These are phyloP conservation scores for peach (Prunus persica) DNA, from an alignment of 306 rosid genomes.

Conservation along the genomic window Prunus_persica_NCBIv2 NC_034009.1:28146001-28146500, in stretches of 20 bases:
- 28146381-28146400: conserved; percentile 38
- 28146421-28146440: neutral
- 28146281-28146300: conserved; percentile 21
- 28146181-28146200: conserved; percentile 6
- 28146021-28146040: neutral
- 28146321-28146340: conserved; percentile 35
- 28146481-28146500: rapidly evolving
- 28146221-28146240: conserved; percentile 7
- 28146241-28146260: conserved; percentile 9
- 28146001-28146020: neutral
- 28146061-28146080: conserved; percentile 5
- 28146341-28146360: conserved; percentile 33
- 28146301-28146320: conserved; percentile 25
- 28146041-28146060: too few relatives aligned
- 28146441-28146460: too few relatives aligned
- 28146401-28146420: conserved; percentile 15
- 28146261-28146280: conserved; percentile 17
- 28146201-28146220: conserved; percentile 34
- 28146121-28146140: conserved; percentile 26
- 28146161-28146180: conserved; percentile 23
- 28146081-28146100: conserved; percentile 21
- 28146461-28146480: rapidly evolving
- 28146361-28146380: conserved; percentile 33
- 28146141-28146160: conserved; percentile 35
- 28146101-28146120: conserved; percentile 22